Evolutionary conservation across 2,329 filamentous ascomycete species (phyloP), one percentile per base, ranked within the genome.

Genomic region (Scopulariopsis brevicaulis): DNA sequence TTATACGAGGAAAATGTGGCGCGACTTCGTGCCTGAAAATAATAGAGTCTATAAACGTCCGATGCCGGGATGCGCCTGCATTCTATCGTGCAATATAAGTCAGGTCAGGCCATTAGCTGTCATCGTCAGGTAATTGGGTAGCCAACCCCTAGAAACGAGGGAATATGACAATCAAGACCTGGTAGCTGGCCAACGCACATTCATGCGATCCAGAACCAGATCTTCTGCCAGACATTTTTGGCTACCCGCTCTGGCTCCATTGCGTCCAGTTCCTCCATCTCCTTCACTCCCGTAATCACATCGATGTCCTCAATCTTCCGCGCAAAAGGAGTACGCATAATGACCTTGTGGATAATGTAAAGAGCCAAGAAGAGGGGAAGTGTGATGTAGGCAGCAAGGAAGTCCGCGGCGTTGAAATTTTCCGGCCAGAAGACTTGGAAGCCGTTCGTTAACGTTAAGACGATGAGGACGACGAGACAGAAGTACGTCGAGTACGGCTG

Each of bases 391-490:
- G 71, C 77, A 0, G 81, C 80, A n/a, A 86, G 60, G 65, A 94
- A 94, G 64, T 76, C 76, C 5, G 77, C 74, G 0, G 77, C 79
- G 18, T 75, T 79, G 80, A 84, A 93, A 32, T 84, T 75, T 8
- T 75, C 72, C 0, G 83, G 81, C 67, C 86, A 86, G 67, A 93
- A 92, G 15, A 87, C 80, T 40, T 84, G 80, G 70, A 91, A 93
- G 1, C 87, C 89, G 64, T 90, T 90, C 63, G 89, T 85, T 3
- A 92, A 70, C 1, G 79, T 81, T n/a, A 92, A 74, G 28, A 89
- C 70, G 3, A 69, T 67, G 57, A 90, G 78, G 25, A 83, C 66
- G 18, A 79, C 67, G 1, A 90, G 77, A 11, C 79, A 77, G 57
- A 80, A 70, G 65, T 78, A 89, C 0, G 86, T 80, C 2, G 82